These are phyloP conservation scores for Neoarthrinium moseri DNA, from an alignment of 2,329 filamentous ascomycete species.

Conservation along the genomic window DNA sequence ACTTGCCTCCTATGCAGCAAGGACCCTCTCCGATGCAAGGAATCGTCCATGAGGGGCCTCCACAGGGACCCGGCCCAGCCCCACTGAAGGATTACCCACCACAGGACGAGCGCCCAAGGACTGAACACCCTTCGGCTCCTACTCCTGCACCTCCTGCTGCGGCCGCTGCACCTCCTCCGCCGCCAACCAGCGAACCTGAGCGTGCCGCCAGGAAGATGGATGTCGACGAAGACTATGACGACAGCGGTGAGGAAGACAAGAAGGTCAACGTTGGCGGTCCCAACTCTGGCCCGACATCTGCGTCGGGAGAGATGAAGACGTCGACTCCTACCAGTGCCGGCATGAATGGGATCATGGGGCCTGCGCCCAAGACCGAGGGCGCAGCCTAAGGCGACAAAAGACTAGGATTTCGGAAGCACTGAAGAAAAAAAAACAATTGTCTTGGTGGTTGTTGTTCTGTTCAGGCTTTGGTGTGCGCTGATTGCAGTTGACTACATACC, in stretches of 20 bases:
- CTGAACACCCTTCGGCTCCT: conserved; percentile 42
- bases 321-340: conserved; percentile 41
- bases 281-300: conserved; percentile 42
- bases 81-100: conserved; percentile 52
- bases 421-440: no score
- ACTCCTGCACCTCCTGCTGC: conserved; percentile 43
- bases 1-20: conserved; percentile 64
- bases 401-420: no score
- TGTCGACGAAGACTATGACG: conserved; percentile 96
- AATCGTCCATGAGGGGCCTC: conserved; percentile 50
- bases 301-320: conserved; percentile 6
- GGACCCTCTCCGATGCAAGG: conserved; percentile 54
- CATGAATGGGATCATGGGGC: conserved; percentile 47
- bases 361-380: conserved; percentile 47
- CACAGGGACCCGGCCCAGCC: conserved; percentile 21
- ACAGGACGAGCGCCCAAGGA: conserved; percentile 56
- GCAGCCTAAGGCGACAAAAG: conserved; percentile 14
- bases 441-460: no score
- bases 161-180: conserved; percentile 40
- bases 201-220: conserved; percentile 91
- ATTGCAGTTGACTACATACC: conserved; percentile 1
- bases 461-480: background rate
- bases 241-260: conserved; percentile 85
- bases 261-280: conserved; percentile 41
- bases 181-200: conserved; percentile 69